Conservation (phyloP, 306 rosid species). For the Elaeagnus macrophylla region DNA sequence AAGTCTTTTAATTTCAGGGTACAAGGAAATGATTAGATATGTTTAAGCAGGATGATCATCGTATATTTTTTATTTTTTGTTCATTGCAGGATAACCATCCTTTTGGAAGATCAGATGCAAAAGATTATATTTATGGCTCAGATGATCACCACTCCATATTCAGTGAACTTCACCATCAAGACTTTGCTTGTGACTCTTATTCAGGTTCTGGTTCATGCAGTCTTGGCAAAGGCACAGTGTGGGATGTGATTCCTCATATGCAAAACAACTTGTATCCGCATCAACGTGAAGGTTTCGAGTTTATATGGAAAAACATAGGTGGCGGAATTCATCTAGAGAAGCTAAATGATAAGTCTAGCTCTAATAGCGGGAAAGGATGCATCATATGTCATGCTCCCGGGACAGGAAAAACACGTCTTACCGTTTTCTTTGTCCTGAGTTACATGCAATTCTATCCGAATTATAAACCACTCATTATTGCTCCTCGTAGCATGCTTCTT, state of each 20-base stretch:
- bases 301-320: slow-evolving; percentile 58
- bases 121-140: slow-evolving; percentile 7
- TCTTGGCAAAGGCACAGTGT: slow-evolving; percentile 38
- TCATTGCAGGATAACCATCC: slow-evolving; percentile 35
- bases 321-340: slow-evolving; percentile 40
- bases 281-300: slow-evolving; percentile 65
- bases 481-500: slow-evolving; percentile 57
- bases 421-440: slow-evolving; percentile 51
- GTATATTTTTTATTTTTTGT: neutral
- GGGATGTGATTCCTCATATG: slow-evolving; percentile 60
- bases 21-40: neutral
- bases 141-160: slow-evolving; percentile 11
- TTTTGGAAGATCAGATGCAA: slow-evolving; percentile 23
- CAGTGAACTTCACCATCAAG: slow-evolving; percentile 1
- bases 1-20: neutral
- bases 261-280: slow-evolving; percentile 39
- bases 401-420: slow-evolving; percentile 65
- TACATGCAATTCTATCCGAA: slow-evolving; percentile 33
- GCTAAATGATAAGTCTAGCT: slow-evolving; percentile 16
- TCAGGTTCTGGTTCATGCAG: neutral
- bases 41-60: neutral
- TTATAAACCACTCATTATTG: slow-evolving; percentile 51
- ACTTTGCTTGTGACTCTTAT: slow-evolving; percentile 12
- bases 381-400: slow-evolving; percentile 79
- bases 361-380: slow-evolving; percentile 43